Base-by-base conservation (phyloP, 2,329 filamentous ascomycete genomes). In the Stylonectria norvegica region DNA sequence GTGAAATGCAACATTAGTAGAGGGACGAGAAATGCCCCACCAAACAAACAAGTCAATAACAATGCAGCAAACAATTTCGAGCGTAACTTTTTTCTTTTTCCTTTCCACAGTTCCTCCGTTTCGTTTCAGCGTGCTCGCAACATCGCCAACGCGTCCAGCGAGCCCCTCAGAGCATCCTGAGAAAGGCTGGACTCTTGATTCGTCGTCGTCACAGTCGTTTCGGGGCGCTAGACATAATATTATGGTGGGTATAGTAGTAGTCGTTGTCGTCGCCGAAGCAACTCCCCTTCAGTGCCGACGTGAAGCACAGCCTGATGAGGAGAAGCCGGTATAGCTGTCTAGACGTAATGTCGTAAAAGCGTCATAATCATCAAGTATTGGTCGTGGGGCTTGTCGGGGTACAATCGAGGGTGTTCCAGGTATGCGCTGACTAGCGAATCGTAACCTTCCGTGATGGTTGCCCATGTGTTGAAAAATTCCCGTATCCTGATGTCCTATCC, bases 261-360 rank as follows among this genome's bases (percentile, higher is more conserved):
- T 57, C 54, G 55, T 64, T 56, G 57, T 64, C 59, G 55, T 63
- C 54, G 60, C 62, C 57, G 57, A 60, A 54, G 58, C 60, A 57
- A 57, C 57, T 53, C 53, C 51, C 48, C 47, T n/a, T 52, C 54
- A 53, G 55, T 42, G 58, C 57, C 52, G 55, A 49, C 50, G 49
- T 45, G 51, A 32, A 52, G 52, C 49, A 58, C 57, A 57, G 56
- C 49, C 52, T 56, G 48, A 49, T 48, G 49, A 56, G 50, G 48
- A 58, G 47, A 55, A 55, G 62, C 57, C 53, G 57, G 57, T 59
- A 57, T 62, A 61, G 62, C 63, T 67, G 65, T 69, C 66, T 69
- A 68, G 66, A 69, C 66, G 62, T 69, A 61, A 67, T 60, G 62
- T 69, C 66, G 62, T 69, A 61, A 69, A 67, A 67, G 62, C 64